A percentile compares a stretch with the other conserved stretches of the same genome.
Evolutionary conservation across 345 rosid genomes (phyloP).

Genomic region (Ailanthus altissimus): DNA sequence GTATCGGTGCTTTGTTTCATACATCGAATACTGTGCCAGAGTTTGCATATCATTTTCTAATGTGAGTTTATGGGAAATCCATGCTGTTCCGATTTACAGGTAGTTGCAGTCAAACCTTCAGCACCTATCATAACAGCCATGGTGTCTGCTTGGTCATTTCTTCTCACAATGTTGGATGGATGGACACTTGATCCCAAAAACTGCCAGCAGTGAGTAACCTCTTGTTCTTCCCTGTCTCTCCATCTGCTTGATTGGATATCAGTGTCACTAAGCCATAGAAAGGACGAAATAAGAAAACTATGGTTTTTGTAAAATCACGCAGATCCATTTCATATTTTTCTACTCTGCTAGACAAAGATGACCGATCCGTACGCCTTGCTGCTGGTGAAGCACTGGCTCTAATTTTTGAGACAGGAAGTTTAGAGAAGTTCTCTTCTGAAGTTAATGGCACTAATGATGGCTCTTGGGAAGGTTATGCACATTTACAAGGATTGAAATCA

Average conservation of each 20-base stretch:
- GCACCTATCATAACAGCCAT: slow-evolving; percentile 58
- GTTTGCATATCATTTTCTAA: neutral
- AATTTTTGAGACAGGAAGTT: slow-evolving; percentile 68
- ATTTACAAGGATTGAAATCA: slow-evolving; percentile 65
- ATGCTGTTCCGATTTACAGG: slow-evolving; percentile 40
- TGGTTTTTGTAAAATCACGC: slow-evolving; percentile 28
- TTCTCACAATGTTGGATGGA: slow-evolving; percentile 64
- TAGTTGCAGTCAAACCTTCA: slow-evolving; percentile 62
- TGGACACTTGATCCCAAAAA: slow-evolving; percentile 60
- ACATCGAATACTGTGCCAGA: neutral
- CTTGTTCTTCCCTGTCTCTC: neutral
- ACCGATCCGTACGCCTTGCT: slow-evolving; percentile 84
- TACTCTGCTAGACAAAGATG: slow-evolving; percentile 76
- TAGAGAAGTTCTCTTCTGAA: slow-evolving; percentile 66
- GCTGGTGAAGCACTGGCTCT: slow-evolving; percentile 92
- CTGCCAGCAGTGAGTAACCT: slow-evolving; percentile 73
- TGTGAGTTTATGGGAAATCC: neutral
- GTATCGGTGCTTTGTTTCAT: slow-evolving; percentile 25
- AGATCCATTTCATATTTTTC: slow-evolving; percentile 78
- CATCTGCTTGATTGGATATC: neutral
- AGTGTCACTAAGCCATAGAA: neutral
- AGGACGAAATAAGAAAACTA: too few species aligned
- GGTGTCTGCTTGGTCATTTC: slow-evolving; percentile 94
- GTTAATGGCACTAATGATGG: slow-evolving; percentile 41
- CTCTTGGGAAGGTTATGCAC: slow-evolving; percentile 45